phyloP scores from a whole-genome alignment of 495 filamentous ascomycete species.

The Aspergillus bridgeri region DNA sequence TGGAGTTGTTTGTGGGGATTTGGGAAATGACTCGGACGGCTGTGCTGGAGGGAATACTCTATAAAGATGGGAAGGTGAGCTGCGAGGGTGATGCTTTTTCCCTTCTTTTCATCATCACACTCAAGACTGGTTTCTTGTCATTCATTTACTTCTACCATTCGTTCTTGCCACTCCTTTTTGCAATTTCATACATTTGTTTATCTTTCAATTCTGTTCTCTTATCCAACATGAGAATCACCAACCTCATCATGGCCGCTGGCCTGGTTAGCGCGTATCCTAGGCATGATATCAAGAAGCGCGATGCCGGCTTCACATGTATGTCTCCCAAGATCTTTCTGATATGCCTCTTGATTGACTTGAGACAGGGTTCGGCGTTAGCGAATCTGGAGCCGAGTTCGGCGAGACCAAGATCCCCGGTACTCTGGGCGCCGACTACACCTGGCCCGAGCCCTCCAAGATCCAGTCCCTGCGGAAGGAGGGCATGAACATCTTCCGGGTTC shows the following conservation, averaged over 20 bases:
- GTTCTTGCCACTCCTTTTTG: slow-evolving; percentile 7
- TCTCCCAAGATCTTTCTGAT: background rate
- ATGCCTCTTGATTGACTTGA: background rate
- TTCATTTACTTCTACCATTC: slow-evolving; percentile 2
- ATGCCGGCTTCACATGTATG: slow-evolving; percentile 13
- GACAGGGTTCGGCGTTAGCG: slow-evolving; percentile 25
- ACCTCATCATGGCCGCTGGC: slow-evolving; percentile 12
- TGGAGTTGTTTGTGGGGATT: background rate
- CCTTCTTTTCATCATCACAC: background rate
- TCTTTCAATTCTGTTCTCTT: background rate
- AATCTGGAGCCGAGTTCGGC: slow-evolving; percentile 55
- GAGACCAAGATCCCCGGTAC: slow-evolving; percentile 44
- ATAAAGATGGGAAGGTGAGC: background rate
- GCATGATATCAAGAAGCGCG: slow-evolving; percentile 13
- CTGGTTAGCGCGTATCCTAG: slow-evolving; percentile 11
- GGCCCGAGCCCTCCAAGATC: slow-evolving; percentile 54
- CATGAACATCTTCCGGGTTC: slow-evolving; percentile 70
- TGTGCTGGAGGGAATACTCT: background rate
- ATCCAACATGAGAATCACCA: slow-evolving; percentile 11
- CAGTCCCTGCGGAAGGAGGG: slow-evolving; percentile 57
- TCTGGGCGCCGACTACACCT: slow-evolving; percentile 57
- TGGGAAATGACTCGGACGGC: background rate
- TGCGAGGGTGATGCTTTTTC: background rate
- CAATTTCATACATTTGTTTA: slow-evolving; percentile 8
- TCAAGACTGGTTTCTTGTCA: slow-evolving; percentile 12